Evolutionary conservation across 768 basidiomycete species (phyloP).

Genomic region (Heimioporus sp.): DNA sequence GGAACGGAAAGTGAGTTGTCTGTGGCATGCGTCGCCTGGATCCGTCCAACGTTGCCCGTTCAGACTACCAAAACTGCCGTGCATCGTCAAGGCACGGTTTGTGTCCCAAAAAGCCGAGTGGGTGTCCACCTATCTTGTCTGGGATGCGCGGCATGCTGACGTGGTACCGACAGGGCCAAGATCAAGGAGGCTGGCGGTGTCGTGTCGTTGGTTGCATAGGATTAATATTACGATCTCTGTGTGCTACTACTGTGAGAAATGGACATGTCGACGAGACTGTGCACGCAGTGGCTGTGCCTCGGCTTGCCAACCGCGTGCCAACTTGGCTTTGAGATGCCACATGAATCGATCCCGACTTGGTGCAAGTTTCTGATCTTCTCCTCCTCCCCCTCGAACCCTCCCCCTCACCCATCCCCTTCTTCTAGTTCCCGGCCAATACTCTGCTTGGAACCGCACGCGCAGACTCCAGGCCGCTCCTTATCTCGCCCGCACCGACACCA

Average conservation of each 20-base stretch:
- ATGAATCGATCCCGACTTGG: constrained; percentile 34
- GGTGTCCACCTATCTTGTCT: constrained; percentile 21
- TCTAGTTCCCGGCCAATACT: constrained; percentile 49
- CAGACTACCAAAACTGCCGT: constrained; percentile 85
- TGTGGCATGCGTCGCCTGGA: background rate
- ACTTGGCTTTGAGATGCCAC: constrained; percentile 19
- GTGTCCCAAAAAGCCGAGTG: constrained; percentile 87
- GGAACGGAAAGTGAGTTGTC: constrained; percentile 79
- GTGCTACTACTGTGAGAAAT: no score
- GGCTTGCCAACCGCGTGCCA: no score
- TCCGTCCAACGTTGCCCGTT: background rate
- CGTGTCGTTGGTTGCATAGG: constrained; percentile 86
- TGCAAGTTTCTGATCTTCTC: constrained; percentile 29
- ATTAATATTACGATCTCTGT: no score
- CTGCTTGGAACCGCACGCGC: constrained; percentile 58
- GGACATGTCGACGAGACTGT: no score
- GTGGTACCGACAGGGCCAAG: constrained; percentile 46
- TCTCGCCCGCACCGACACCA: constrained; percentile 50
- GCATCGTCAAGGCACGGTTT: constrained; percentile 98
- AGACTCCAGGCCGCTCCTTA: constrained; percentile 50
- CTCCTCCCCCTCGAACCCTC: background rate
- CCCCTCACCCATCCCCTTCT: background rate
- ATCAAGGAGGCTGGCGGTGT: constrained; percentile 95
- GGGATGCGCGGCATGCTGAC: constrained; percentile 18
- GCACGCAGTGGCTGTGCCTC: no score